A percentile compares a stretch with the other conserved stretches of the same genome.
These are phyloP conservation scores for Pyrrhoderma lamaoense DNA, from an alignment of 1,284 basidiomycete genomes.

Conservation along the genomic window DNA sequence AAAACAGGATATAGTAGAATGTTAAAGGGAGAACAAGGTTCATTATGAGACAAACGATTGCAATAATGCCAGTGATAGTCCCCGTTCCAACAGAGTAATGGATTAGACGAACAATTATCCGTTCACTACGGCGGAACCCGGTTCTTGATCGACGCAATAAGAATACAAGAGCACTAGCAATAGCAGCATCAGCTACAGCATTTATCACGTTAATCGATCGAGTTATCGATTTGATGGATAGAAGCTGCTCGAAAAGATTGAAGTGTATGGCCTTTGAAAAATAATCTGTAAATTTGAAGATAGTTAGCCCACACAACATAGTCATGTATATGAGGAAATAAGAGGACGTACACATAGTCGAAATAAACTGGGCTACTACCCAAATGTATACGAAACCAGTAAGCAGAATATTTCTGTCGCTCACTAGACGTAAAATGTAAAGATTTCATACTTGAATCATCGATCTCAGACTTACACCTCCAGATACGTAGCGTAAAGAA, in stretches of 20 bases:
- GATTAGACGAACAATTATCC: conserved; percentile 16
- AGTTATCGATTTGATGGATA: conserved; percentile 5
- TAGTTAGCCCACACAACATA: too few species aligned
- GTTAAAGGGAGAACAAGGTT: conserved; percentile 3
- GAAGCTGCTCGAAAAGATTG: background rate
- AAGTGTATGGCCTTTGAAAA: background rate
- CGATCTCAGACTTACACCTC: conserved; percentile 7
- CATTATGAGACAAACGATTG: conserved; percentile 1
- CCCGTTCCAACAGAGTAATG: conserved; percentile 17
- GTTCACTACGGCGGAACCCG: conserved; percentile 16
- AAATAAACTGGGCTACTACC: conserved; percentile 9
- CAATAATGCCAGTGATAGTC: conserved; percentile 15
- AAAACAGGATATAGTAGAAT: conserved; percentile 16
- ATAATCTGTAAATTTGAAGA: background rate
- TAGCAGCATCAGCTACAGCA: conserved; percentile 16
- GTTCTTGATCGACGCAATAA: conserved; percentile 15
- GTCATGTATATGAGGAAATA: too few species aligned
- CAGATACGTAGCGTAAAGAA: conserved; percentile 13
- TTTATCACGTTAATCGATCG: conserved; percentile 8
- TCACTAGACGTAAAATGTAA: conserved; percentile 1
- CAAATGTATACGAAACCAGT: background rate
- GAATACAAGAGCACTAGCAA: conserved; percentile 16
- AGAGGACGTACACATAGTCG: background rate
- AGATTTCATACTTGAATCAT: background rate
- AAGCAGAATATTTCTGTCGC: conserved; percentile 9